Evolutionary conservation across 495 filamentous ascomycete genomes (phyloP).

Genomic region (Xylaria venustula): DNA sequence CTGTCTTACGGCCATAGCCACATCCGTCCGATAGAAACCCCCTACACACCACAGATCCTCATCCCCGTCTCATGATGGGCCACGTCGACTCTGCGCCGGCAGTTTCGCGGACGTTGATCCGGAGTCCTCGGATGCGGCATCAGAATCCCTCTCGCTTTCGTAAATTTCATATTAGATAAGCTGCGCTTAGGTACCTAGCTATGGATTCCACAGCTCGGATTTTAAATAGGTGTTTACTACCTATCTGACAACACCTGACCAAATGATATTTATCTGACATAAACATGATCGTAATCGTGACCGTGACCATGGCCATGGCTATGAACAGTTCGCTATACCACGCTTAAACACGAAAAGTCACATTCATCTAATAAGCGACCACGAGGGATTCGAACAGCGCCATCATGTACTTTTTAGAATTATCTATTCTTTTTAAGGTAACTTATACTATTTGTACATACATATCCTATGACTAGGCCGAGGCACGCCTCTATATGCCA

Average conservation of each 20-base stretch:
- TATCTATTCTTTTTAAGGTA: background rate
- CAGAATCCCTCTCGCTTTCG: too few species aligned
- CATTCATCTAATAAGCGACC: background rate
- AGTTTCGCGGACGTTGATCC: background rate
- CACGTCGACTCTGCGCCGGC: background rate
- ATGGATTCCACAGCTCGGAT: background rate
- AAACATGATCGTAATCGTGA: background rate
- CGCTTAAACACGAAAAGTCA: background rate
- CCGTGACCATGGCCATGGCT: too few species aligned
- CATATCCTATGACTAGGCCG: background rate
- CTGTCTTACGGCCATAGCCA: too few species aligned
- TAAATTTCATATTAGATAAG: too few species aligned
- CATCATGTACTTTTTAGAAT: too few species aligned
- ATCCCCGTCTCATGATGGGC: background rate
- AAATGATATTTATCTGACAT: background rate
- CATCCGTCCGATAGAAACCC: too few species aligned
- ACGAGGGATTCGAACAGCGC: background rate
- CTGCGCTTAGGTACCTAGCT: too few species aligned
- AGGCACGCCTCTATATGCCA: background rate
- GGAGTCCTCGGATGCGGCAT: background rate
- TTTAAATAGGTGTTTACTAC: too few species aligned
- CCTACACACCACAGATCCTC: too few species aligned
- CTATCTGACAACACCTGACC: too few species aligned
- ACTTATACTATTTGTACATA: background rate
- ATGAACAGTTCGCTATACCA: background rate